Conservation (phyloP, 169 alveolate species). For the Babesia divergens region DNA sequence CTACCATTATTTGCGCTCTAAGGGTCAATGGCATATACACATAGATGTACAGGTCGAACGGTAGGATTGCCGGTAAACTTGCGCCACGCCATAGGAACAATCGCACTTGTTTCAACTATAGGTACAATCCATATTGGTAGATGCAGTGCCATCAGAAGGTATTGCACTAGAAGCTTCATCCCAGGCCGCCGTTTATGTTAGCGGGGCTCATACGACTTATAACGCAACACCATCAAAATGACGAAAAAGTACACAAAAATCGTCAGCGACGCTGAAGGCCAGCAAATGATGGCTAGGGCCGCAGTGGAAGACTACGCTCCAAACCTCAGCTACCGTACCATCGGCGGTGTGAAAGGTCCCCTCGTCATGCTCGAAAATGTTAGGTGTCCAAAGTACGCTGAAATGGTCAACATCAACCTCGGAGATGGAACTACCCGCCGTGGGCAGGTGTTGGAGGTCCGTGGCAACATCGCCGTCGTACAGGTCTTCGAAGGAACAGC, state of each 20-base stretch:
- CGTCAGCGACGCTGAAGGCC: constrained; percentile 67
- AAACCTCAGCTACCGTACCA: constrained; percentile 95
- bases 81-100: too few species aligned
- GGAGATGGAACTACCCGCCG: constrained; percentile 97
- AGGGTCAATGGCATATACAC: too few species aligned
- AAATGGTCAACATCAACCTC: constrained; percentile 94
- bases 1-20: too few species aligned
- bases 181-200: too few species aligned
- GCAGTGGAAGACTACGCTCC: constrained; percentile 90
- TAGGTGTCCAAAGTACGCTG: constrained; percentile 98
- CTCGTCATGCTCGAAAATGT: constrained; percentile 98
- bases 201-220: background rate
- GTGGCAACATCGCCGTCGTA: constrained; percentile 96
- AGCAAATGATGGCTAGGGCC: constrained; percentile 85
- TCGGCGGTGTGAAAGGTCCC: constrained; percentile 96
- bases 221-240: background rate
- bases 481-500: constrained; percentile 99
- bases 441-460: constrained; percentile 97
- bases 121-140: too few species aligned
- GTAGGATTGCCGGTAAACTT: too few species aligned
- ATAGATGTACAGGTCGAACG: too few species aligned
- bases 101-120: too few species aligned
- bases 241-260: constrained; percentile 12
- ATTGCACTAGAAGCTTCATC: too few species aligned
- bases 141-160: too few species aligned